Conservation (phyloP, 2,329 filamentous ascomycete genomes). For the Penicillium aurantiogriseum region DNA sequence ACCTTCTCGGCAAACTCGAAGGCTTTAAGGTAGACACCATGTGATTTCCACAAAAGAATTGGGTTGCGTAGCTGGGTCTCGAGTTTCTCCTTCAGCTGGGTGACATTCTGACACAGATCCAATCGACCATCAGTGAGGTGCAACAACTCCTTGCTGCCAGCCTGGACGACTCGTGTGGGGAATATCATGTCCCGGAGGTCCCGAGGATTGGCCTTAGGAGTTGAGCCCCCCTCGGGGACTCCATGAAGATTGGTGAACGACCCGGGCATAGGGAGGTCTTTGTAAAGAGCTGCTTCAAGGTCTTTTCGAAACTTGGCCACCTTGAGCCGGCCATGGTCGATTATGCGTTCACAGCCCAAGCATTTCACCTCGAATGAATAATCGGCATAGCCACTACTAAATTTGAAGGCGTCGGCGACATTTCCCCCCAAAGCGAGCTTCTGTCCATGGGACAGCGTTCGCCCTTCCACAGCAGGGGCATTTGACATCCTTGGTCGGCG, state of each 20-base stretch:
- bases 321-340: slow-evolving; percentile 60
- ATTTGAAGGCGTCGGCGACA: slow-evolving; percentile 21
- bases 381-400: slow-evolving; percentile 33
- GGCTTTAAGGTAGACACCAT: slow-evolving; percentile 14
- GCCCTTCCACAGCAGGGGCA: slow-evolving; percentile 55
- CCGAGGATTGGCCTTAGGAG: background rate
- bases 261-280: slow-evolving; percentile 61
- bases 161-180: slow-evolving; percentile 9
- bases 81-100: slow-evolving; percentile 34
- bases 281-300: slow-evolving; percentile 46
- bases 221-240: slow-evolving; percentile 36
- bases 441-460: slow-evolving; percentile 59
- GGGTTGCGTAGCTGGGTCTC: slow-evolving; percentile 45
- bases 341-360: slow-evolving; percentile 46
- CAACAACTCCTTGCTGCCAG: slow-evolving; percentile 45
- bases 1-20: slow-evolving; percentile 14
- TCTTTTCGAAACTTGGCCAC: slow-evolving; percentile 62
- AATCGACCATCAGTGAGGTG: slow-evolving; percentile 55
- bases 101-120: slow-evolving; percentile 47
- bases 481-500: slow-evolving; percentile 46
- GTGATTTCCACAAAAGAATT: slow-evolving; percentile 40
- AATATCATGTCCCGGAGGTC: slow-evolving; percentile 19
- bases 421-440: slow-evolving; percentile 24
- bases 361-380: slow-evolving; percentile 53
- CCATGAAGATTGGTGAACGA: slow-evolving; percentile 61